Evolutionary conservation across 306 rosid species (phyloP), one percentile per base, ranked within the genome.

Genomic region (Trifolium fragiferum): DNA sequence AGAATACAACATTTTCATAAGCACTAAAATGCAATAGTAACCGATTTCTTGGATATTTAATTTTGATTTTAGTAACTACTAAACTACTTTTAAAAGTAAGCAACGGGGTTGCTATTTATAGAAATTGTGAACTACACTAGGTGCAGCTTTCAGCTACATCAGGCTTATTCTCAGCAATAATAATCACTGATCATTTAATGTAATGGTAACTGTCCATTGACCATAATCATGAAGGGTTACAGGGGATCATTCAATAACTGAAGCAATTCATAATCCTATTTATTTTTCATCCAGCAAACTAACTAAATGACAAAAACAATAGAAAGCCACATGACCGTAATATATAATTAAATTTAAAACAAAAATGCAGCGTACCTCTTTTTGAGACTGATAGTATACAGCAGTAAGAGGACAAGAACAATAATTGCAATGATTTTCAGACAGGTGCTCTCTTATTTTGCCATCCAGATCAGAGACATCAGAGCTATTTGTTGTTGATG

Each of bases 321-420:
- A 19, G 66, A 80, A 19, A 50, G 66, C 21, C 54, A 37, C 32
- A 51, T 30, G 59, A 47, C 67, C 12, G 55, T 27, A 23, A 76
- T 43, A 76, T 20, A 60, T 14, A 46, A 75, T 55, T 61, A 72
- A 44, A 76, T 61, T 60, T 6, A 23, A 78, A 41, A 44, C 37
- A 50, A 63, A 43, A 74, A 78, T 20, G 53, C 70, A 44, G 54
- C n/a, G 60, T 86, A 95, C 99, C 96, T 95, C 99, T 75, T 90
- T 95, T 67, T 86, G 97, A 35, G 99, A 95, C 85, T 95, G 99
- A 81, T 92, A 92, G 84, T 78, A 85, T 38, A 89, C 87, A 67
- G 47, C 76, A 66, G 93, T 89, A 82, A 95, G 92, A 43, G 98
- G 77, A 78, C 86, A 84, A 80, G 93, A 92, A 78, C 99, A 95